Percentiles rank a stretch among this genome's conserved stretches.
These are phyloP conservation scores for Camellia japonica DNA, from an alignment of 148 eudicot species.

Conservation along the genomic window DNA sequence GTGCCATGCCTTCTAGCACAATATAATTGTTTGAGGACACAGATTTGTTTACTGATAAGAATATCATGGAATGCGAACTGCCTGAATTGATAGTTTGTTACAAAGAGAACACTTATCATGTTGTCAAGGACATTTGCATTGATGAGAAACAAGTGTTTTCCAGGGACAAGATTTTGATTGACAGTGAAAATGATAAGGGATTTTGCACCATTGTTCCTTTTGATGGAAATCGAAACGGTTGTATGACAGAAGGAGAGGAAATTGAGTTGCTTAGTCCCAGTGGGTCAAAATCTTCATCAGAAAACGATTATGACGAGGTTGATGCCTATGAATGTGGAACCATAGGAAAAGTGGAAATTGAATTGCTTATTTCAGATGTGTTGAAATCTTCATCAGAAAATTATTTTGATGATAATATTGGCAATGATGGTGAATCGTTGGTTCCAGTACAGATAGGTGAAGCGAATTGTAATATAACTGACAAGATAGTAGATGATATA, in stretches of 20 bases:
- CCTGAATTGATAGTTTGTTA: slow-evolving; percentile 62
- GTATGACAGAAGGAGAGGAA: slow-evolving; percentile 19
- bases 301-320: slow-evolving; percentile 16
- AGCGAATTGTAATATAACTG: slow-evolving; percentile 19
- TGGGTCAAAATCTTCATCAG: slow-evolving; percentile 25
- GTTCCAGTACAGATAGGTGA: slow-evolving; percentile 24
- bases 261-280: slow-evolving; percentile 15
- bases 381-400: slow-evolving; percentile 15
- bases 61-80: slow-evolving; percentile 52
- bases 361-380: slow-evolving; percentile 12
- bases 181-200: slow-evolving; percentile 21
- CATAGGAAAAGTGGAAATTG: slow-evolving; percentile 20
- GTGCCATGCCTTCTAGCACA: slow-evolving; percentile 18
- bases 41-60: slow-evolving; percentile 50
- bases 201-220: slow-evolving; percentile 19
- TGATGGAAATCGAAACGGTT: slow-evolving; percentile 17
- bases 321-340: slow-evolving; percentile 20
- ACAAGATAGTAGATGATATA: slow-evolving; percentile 21
- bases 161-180: slow-evolving; percentile 42
- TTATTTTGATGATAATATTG: slow-evolving; percentile 20
- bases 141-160: slow-evolving; percentile 58
- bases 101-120: slow-evolving; percentile 50
- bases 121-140: slow-evolving; percentile 76
- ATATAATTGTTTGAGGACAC: slow-evolving; percentile 16
- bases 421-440: neutral